Conservation (phyloP, 768 basidiomycete species). For the Leccinum imitatum region DNA sequence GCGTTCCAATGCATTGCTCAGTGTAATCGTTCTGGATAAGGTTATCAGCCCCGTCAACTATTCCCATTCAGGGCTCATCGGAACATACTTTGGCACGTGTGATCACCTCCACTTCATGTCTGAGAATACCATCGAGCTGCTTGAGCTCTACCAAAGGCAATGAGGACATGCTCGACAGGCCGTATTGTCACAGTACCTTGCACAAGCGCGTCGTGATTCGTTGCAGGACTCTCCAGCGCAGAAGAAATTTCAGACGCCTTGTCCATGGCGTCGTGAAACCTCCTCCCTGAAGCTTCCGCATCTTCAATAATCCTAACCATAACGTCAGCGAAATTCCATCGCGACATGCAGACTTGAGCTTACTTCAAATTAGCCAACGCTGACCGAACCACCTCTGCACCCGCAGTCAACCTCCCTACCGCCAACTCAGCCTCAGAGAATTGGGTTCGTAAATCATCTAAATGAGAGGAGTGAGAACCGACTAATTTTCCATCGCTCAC, state of each 20-base stretch:
- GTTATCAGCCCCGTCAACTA: neutral
- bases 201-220: slow-evolving; percentile 49
- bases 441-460: slow-evolving; percentile 59
- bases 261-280: slow-evolving; percentile 60
- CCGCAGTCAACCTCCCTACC: slow-evolving; percentile 53
- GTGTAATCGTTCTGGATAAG: slow-evolving; percentile 65
- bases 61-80: neutral
- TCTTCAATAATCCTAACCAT: slow-evolving; percentile 54
- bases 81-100: slow-evolving; percentile 51
- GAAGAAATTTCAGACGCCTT: slow-evolving; percentile 51
- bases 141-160: slow-evolving; percentile 51
- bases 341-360: slow-evolving; percentile 10
- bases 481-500: neutral
- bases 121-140: slow-evolving; percentile 58
- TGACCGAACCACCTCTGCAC: slow-evolving; percentile 57
- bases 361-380: slow-evolving; percentile 49
- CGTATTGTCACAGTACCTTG: slow-evolving; percentile 42
- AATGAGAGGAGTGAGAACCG: neutral
- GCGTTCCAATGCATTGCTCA: slow-evolving; percentile 57
- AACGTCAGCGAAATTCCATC: slow-evolving; percentile 1
- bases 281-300: slow-evolving; percentile 51
- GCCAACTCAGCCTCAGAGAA: slow-evolving; percentile 55
- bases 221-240: slow-evolving; percentile 53
- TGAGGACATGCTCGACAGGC: neutral
- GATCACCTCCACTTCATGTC: slow-evolving; percentile 59